phyloP scores from a whole-genome alignment of 2,329 filamentous ascomycete species.

The Apiospora arundinis region DNA sequence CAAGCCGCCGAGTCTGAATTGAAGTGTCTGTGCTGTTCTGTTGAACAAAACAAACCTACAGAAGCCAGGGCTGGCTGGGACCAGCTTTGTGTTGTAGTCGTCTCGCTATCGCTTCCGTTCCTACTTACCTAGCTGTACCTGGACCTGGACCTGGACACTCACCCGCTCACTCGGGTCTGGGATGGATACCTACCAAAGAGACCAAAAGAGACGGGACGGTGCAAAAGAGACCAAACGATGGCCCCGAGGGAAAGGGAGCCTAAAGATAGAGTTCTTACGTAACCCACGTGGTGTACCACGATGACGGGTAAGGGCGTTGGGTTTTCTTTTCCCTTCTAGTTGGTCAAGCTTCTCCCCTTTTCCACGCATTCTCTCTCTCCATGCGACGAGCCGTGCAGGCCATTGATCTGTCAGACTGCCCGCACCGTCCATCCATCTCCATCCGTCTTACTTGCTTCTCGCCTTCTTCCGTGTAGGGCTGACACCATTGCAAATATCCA shows the following conservation, averaged over 20 bases:
- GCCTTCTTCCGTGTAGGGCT: not conserved
- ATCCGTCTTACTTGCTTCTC: not conserved
- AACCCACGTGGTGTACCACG: slow-evolving; percentile 16
- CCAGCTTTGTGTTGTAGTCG: not conserved
- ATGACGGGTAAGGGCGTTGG: slow-evolving; percentile 2
- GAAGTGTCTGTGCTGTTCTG: not conserved
- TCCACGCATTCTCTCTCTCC: not conserved
- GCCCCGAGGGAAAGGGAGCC: not conserved
- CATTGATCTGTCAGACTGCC: not conserved
- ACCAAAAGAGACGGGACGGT: not conserved
- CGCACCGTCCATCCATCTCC: not conserved
- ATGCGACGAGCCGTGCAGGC: not conserved
- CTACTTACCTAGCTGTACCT: too few relatives aligned
- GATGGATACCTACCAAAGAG: not conserved
- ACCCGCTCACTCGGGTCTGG: not conserved
- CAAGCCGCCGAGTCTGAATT: not conserved
- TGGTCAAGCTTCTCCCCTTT: not conserved
- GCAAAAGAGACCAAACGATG: too few relatives aligned
- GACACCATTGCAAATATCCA: not conserved
- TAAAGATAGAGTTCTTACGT: slow-evolving; percentile 17
- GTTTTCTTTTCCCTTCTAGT: not conserved
- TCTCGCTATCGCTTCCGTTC: not conserved
- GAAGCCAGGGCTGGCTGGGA: not conserved
- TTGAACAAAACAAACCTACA: too few relatives aligned
- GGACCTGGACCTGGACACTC: too few relatives aligned